Evolutionary conservation across 139 green algal species (phyloP).

Genomic region (Coelastrella sp.): DNA sequence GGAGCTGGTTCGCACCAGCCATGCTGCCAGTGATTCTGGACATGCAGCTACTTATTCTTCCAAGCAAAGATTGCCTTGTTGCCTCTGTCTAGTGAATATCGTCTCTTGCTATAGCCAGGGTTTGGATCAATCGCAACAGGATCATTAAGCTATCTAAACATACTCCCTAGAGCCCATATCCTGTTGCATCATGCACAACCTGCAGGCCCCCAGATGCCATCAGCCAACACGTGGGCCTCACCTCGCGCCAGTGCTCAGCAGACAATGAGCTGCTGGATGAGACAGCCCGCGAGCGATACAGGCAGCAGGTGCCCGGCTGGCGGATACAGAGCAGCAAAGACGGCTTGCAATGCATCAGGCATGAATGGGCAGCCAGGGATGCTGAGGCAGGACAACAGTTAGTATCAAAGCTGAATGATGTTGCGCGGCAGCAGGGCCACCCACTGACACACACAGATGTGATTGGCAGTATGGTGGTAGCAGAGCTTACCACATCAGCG

Average conservation of each 20-base stretch:
- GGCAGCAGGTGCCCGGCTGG: constrained; percentile 61
- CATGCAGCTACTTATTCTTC: too few species aligned
- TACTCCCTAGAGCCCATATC: too few species aligned
- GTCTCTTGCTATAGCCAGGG: too few species aligned
- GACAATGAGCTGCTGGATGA: constrained; percentile 56
- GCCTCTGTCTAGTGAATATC: too few species aligned
- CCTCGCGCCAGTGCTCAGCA: constrained; percentile 50
- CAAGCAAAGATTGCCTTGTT: too few species aligned
- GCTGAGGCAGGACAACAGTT: constrained; percentile 45
- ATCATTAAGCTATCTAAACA: too few species aligned
- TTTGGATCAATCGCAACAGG: too few species aligned
- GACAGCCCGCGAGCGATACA: constrained; percentile 50
- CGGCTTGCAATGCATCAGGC: constrained; percentile 28
- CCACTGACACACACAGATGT: constrained; percentile 72
- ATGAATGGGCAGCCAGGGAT: constrained; percentile 78
- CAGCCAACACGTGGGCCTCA: constrained; percentile 51
- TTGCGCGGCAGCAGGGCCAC: constrained; percentile 78
- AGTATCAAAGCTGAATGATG: constrained; percentile 49
- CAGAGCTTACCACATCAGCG: constrained; percentile 71
- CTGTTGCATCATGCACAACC: too few species aligned
- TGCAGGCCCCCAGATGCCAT: constrained; percentile 61
- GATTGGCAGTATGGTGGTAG: constrained; percentile 67
- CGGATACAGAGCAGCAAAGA: constrained; percentile 5
- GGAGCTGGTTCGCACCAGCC: background rate
- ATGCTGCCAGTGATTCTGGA: background rate